These are phyloP conservation scores for Metschnikowia gelsemii DNA, from an alignment of 805 yeast species.

Conservation along the genomic window DNA sequence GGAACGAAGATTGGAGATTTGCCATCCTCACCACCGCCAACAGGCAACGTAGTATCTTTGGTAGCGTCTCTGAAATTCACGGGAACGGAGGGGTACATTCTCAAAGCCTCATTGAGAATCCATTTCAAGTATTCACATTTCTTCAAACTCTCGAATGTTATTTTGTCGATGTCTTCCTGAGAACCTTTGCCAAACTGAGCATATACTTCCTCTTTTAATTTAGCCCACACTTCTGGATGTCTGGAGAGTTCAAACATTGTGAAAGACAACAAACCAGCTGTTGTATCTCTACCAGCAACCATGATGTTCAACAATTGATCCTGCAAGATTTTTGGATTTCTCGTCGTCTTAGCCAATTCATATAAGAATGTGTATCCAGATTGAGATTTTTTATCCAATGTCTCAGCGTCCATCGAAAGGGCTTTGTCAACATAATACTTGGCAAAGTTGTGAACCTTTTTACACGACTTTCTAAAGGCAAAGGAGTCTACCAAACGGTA, in stretches of 20 bases:
- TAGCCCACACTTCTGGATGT: slow-evolving; percentile 32
- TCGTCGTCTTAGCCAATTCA: slow-evolving; percentile 39
- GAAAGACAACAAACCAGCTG: slow-evolving; percentile 41
- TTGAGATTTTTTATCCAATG: slow-evolving; percentile 17
- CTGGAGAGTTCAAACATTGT: slow-evolving; percentile 35
- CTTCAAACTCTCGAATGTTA: slow-evolving; percentile 39
- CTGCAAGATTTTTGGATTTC: slow-evolving; percentile 34
- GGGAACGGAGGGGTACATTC: slow-evolving; percentile 36
- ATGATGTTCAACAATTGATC: slow-evolving; percentile 42
- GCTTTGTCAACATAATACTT: slow-evolving; percentile 20
- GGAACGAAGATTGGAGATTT: slow-evolving; percentile 18
- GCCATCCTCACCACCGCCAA: slow-evolving; percentile 31
- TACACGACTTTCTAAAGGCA: slow-evolving; percentile 32
- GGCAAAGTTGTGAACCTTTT: slow-evolving; percentile 26
- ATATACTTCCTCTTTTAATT: slow-evolving; percentile 32
- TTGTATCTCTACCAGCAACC: slow-evolving; percentile 45
- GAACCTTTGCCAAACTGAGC: slow-evolving; percentile 35
- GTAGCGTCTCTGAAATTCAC: slow-evolving; percentile 24
- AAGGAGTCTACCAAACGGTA: slow-evolving; percentile 27
- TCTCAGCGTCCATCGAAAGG: slow-evolving; percentile 17
- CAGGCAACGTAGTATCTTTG: slow-evolving; percentile 26
- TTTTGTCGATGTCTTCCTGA: slow-evolving; percentile 28
- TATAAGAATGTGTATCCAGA: slow-evolving; percentile 37
- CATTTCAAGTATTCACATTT: slow-evolving; percentile 40
- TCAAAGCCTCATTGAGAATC: slow-evolving; percentile 35